These are phyloP conservation scores for Gracilariopsis chorda DNA, from an alignment of 23 red algal species.

Conservation along the genomic window DNA sequence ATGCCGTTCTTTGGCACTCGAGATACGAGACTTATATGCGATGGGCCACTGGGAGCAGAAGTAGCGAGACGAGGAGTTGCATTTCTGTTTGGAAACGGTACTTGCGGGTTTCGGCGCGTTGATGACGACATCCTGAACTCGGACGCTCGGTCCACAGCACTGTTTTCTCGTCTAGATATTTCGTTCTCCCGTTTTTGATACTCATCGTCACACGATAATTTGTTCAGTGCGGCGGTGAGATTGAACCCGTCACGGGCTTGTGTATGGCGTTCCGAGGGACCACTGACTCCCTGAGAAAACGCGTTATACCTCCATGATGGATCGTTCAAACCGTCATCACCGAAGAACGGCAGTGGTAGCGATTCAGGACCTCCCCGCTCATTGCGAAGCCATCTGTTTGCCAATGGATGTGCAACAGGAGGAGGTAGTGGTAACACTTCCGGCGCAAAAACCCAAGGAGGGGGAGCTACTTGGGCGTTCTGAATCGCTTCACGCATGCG, in stretches of 20 bases:
- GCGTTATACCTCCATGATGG: neutral
- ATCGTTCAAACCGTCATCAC: neutral
- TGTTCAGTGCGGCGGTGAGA: neutral
- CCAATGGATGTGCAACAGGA: neutral
- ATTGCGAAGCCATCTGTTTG: neutral
- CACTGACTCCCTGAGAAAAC: neutral
- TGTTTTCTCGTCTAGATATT: neutral
- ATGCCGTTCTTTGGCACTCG: neutral
- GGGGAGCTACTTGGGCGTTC: neutral
- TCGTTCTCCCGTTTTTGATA: neutral
- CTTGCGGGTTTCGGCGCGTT: neutral
- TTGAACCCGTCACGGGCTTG: neutral
- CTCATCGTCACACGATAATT: neutral
- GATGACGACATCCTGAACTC: neutral
- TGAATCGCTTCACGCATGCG: neutral
- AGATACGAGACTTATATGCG: neutral
- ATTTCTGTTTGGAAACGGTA: neutral
- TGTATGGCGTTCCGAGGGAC: neutral
- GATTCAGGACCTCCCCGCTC: neutral
- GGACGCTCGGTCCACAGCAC: neutral
- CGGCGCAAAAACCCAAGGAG: constrained; percentile 48
- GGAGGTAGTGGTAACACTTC: neutral
- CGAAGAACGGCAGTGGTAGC: neutral
- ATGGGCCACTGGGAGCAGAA: constrained; percentile 8
- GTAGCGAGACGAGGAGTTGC: neutral